Conservation (phyloP, 1,139 yeast genomes). For the Scheffersomyces quercinus region DNA sequence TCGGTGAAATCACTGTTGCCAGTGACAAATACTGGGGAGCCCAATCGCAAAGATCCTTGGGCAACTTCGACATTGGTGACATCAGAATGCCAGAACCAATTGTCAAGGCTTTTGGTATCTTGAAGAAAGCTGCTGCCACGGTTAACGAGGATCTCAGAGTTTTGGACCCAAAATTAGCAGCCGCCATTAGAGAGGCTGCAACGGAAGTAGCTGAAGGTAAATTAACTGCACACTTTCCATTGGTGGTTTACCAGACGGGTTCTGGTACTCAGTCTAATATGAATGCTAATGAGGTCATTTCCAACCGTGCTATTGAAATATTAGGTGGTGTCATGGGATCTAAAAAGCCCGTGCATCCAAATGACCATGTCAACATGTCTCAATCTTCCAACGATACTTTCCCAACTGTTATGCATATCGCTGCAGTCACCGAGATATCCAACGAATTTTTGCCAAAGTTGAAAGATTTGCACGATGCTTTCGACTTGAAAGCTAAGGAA, state of each 20-base stretch:
- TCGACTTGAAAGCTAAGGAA: slow-evolving; percentile 17
- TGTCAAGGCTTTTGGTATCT: slow-evolving; percentile 19
- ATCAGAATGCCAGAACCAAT: slow-evolving; percentile 19
- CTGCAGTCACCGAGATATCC: slow-evolving; percentile 19
- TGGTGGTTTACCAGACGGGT: slow-evolving; percentile 24
- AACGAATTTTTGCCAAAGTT: slow-evolving; percentile 18
- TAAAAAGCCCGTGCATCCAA: slow-evolving; percentile 22
- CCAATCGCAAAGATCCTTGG: slow-evolving; percentile 21
- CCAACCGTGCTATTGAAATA: slow-evolving; percentile 22
- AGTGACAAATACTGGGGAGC: slow-evolving; percentile 22
- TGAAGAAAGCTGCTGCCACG: slow-evolving; percentile 21
- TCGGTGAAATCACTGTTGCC: slow-evolving; percentile 19
- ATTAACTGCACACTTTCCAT: slow-evolving; percentile 20
- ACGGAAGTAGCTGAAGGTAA: slow-evolving; percentile 20
- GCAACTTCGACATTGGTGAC: slow-evolving; percentile 21
- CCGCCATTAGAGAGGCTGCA: slow-evolving; percentile 20
- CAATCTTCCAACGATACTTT: slow-evolving; percentile 22
- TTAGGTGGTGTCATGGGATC: slow-evolving; percentile 22
- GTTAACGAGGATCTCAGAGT: slow-evolving; percentile 19
- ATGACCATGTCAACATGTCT: slow-evolving; percentile 23
- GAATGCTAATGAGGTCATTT: slow-evolving; percentile 23
- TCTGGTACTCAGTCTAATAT: slow-evolving; percentile 23
- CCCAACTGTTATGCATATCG: slow-evolving; percentile 25
- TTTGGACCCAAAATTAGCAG: slow-evolving; percentile 18
- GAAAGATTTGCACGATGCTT: slow-evolving; percentile 17